Evolutionary conservation across 2,329 filamentous ascomycete species (phyloP), one percentile per base, ranked within the genome.

Genomic region (Colletotrichum sp.): DNA sequence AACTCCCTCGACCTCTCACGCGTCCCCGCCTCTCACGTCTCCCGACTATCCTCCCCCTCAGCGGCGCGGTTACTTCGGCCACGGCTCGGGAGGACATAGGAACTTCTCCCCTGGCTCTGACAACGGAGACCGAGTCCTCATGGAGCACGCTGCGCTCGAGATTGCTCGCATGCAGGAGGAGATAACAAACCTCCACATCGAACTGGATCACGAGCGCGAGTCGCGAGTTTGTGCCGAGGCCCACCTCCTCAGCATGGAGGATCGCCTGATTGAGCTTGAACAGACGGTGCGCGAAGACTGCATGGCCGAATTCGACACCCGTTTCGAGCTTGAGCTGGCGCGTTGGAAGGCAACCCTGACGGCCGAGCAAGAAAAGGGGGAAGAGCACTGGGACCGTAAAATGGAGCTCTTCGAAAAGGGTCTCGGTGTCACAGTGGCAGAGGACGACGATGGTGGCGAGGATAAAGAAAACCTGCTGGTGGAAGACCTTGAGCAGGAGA

Each of bases 351-450:
- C 89, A 1, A 93, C 91, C 0, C 90, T 95, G 82, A 93, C 94
- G 21, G 90, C 93, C 7, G 95, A 98, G 81, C 90, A 91, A 75
- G 95, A 97, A 78, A 90, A 92, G 58, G 92, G 92, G 66, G 95
- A 98, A 74, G 94, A 94, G 81, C 95, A 97, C 82, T 90, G 97
- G 80, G 96, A 98, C 82, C 91, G 91, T 77, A 99, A 99, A 84
- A 89, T 98, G 9, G 96, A 90, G 73, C 85, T 91, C 1, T 86
- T 91, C 58, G 89, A 90, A 80, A 85, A 87, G 3, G 83, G 87
- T 4, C 82, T 90, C 24, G 82, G 83, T 7, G 76, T 82, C 27
- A 70, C 79, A 0, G 69, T 79, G 64, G 78, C 80, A 43, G 78
- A 76, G n/a, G 87, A 87, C 36, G 86, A 89, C 2, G 80, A 81